Percentiles rank a stretch among this genome's conserved stretches.
phyloP scores from a whole-genome alignment of 1,284 basidiomycete species.

The Pseudozyma hubeiensis region DNA sequence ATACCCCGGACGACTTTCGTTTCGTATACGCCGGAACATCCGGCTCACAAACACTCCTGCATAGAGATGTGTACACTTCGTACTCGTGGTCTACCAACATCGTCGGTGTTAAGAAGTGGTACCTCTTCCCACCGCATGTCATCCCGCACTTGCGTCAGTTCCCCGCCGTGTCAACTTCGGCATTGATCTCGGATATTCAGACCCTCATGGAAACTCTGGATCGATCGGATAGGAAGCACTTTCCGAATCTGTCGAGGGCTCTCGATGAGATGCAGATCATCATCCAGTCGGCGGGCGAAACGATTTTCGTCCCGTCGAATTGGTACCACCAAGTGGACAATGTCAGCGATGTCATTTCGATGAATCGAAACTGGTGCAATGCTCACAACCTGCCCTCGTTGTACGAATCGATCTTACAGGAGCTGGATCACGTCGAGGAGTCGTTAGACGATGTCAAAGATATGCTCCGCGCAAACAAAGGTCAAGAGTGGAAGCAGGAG shows the following conservation, averaged over 20 bases:
- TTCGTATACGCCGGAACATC: conserved; percentile 62
- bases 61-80: conserved; percentile 70
- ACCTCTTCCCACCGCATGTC: conserved; percentile 71
- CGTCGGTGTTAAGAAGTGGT: conserved; percentile 73
- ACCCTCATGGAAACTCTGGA: background rate
- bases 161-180: conserved; percentile 54
- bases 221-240: background rate
- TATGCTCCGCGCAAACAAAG: conserved; percentile 61
- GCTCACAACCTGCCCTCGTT: conserved; percentile 71
- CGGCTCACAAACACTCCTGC: conserved; percentile 50
- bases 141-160: conserved; percentile 65
- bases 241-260: conserved; percentile 8
- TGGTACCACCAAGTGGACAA: conserved; percentile 68
- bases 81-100: conserved; percentile 75
- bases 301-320: conserved; percentile 65
- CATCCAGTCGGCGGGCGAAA: conserved; percentile 47
- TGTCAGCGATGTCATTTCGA: conserved; percentile 59
- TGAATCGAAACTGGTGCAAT: conserved; percentile 71
- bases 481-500: conserved; percentile 43
- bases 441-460: conserved; percentile 71
- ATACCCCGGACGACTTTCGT: conserved; percentile 71
- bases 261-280: conserved; percentile 18
- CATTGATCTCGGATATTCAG: conserved; percentile 47
- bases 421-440: conserved; percentile 69
- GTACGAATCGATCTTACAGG: conserved; percentile 69